These are phyloP conservation scores for Fusarium compactum DNA, from an alignment of 2,329 filamentous ascomycete genomes.

Conservation along the genomic window DNA sequence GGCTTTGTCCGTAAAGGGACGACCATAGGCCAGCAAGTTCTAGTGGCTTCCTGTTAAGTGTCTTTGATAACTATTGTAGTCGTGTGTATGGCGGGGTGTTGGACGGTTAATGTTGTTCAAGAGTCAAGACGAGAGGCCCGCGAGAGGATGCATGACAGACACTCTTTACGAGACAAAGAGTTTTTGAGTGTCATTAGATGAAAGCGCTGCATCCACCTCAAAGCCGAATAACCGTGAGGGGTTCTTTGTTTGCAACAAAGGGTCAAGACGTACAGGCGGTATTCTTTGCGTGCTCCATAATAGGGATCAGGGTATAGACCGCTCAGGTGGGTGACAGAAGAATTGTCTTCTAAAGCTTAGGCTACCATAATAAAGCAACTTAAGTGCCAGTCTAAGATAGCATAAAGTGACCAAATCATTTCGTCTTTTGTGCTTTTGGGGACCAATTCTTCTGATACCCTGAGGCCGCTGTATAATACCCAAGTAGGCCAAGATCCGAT, in stretches of 20 bases:
- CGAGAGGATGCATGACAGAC: background rate
- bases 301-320: background rate
- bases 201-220: conserved; percentile 13
- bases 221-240: background rate
- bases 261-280: background rate
- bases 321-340: no score
- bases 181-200: conserved; percentile 10
- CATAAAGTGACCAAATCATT: no score
- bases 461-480: background rate
- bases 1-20: background rate
- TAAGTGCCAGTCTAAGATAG: no score
- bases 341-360: no score
- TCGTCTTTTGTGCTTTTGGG: no score
- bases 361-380: no score
- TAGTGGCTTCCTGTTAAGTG: background rate
- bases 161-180: conserved; percentile 1
- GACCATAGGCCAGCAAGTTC: background rate
- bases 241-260: background rate
- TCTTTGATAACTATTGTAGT: background rate
- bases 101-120: background rate
- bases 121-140: background rate
- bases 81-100: background rate
- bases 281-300: background rate
- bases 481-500: background rate
- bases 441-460: no score